Base-by-base conservation (phyloP, 2,329 filamentous ascomycete species). In the Colletotrichum orbiculare region DNA sequence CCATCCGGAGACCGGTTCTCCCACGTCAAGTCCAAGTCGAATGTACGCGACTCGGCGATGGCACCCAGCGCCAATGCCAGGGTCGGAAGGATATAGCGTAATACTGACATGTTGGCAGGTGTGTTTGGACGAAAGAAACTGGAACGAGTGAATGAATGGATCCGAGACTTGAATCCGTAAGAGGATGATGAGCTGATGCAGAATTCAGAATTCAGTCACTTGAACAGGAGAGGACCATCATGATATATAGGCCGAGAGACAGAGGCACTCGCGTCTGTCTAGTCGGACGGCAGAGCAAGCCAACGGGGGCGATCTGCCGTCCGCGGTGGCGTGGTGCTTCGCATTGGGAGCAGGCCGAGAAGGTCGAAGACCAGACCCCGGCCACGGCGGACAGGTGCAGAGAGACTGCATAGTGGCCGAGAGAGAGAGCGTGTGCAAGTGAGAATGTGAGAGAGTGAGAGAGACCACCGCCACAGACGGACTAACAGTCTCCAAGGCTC, bases 1-100 rank as follows among this genome's bases (percentile, higher is more conserved):
- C 86, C 85, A 73, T 83, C 78, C 0, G 81, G 81, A 0, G 78
- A 75, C 38, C 76, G 58, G 1, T 72, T 70, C 17, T 77, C 75
- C 76, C 78, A 81, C 6, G 79, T 79, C 7, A 76, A 60, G 9
- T 70, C 73, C 37, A 75, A 68, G 6, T 75, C 67, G 47, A 75
- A 67, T 53, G 37, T 53, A 15, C 41, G 60, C 39, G 54, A 48
- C 42, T 67, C 54, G 54, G 65, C 65, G 37, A 54, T 57, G 58
- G 56, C 60, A 43, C 57, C 56, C 65, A 65, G 57, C 45, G 62
- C 67, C 57, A 66, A 46, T 8, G 64, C 41, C 47, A 68, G 54
- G 39, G 64, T 53, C n/a, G 64, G 64, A 57, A 68, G 38, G 58
- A 66, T 58, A 63, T 60, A 66, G 35, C 63, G 63, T 52, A 63